Evolutionary conservation across 2,329 filamentous ascomycete species (phyloP).

Genomic region (Proliferodiscus dingleyae): DNA sequence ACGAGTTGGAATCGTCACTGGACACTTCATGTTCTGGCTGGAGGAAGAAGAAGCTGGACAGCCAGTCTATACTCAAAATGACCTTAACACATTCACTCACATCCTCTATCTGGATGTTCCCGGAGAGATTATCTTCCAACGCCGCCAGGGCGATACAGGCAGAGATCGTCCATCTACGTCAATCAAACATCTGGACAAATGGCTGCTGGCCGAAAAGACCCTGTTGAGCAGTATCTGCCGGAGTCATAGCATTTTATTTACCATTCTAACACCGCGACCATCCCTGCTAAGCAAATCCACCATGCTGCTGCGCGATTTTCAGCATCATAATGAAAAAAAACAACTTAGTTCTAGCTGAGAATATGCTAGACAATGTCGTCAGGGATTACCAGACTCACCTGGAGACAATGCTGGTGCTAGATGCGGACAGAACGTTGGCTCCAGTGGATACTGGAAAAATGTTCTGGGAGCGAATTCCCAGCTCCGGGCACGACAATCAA

Average conservation of each 20-base stretch:
- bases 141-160: slow-evolving; percentile 34
- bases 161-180: slow-evolving; percentile 34
- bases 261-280: neutral
- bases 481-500: slow-evolving; percentile 4
- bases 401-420: slow-evolving; percentile 49
- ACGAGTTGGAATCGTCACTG: slow-evolving; percentile 44
- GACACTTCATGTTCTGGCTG: slow-evolving; percentile 52
- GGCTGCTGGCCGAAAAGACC: slow-evolving; percentile 41
- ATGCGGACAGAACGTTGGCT: slow-evolving; percentile 53
- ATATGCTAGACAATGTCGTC: slow-evolving; percentile 13
- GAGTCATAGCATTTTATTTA: slow-evolving; percentile 36
- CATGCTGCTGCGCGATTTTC: slow-evolving; percentile 36
- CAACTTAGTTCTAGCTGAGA: slow-evolving; percentile 31
- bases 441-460: slow-evolving; percentile 44
- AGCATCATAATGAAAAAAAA: slow-evolving; percentile 33
- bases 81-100: slow-evolving; percentile 48
- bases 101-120: slow-evolving; percentile 51
- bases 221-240: slow-evolving; percentile 41
- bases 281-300: slow-evolving; percentile 19
- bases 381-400: slow-evolving; percentile 11
- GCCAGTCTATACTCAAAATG: slow-evolving; percentile 39
- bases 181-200: slow-evolving; percentile 37
- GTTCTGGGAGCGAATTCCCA: slow-evolving; percentile 41
- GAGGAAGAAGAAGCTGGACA: slow-evolving; percentile 31
- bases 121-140: slow-evolving; percentile 34